Base-by-base conservation (phyloP, 2,329 filamentous ascomycete species). In the Fusarium sp. region DNA sequence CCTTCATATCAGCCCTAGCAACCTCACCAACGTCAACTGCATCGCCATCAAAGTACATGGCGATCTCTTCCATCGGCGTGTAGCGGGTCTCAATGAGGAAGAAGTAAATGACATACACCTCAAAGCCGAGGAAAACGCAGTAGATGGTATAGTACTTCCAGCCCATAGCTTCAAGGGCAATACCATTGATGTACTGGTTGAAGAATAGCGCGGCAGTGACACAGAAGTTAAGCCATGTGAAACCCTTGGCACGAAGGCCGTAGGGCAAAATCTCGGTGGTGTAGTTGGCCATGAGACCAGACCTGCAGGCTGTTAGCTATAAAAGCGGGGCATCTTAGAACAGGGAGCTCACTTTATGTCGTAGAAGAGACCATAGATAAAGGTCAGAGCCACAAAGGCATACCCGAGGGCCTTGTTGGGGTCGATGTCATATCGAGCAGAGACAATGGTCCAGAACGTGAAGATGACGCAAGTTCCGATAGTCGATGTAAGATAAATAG, bases 361-460 rank as follows among this genome's bases (percentile, higher is more conserved):
- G 57, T 82, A 83, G 55, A 78, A 79, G 12, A 77, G 76, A n/a
- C 79, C 80, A 62, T 80, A 84, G 27, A 83, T 77, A 33, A 84
- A 84, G 1, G 83, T 75, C 38, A 81, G 77, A 0, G 79, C 75
- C 7, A 84, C 77, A 4, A 83, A 80, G 1, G 76, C 73, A 46
- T 68, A 52, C 54, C 74, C 33, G 1, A 44, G 49, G 41, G 14
- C 66, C 14, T 66, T 70, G 19, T 72, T 75, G 6, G 70, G 58
- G 3, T 72, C 68, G 23, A 78, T 78, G 1, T 63, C 4, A 74
- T 77, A 27, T 75, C 81, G 5, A 79, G 79, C 79, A 0, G 67
- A 70, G 1, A 69, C 66, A 5, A 65, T 60, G 0, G 78, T 75
- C 51, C 68, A 71, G 52, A 66, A 71, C 0, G 69, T 66, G 21